Conservation (phyloP, 495 filamentous ascomycete genomes). For the Penicillium parvum region DNA sequence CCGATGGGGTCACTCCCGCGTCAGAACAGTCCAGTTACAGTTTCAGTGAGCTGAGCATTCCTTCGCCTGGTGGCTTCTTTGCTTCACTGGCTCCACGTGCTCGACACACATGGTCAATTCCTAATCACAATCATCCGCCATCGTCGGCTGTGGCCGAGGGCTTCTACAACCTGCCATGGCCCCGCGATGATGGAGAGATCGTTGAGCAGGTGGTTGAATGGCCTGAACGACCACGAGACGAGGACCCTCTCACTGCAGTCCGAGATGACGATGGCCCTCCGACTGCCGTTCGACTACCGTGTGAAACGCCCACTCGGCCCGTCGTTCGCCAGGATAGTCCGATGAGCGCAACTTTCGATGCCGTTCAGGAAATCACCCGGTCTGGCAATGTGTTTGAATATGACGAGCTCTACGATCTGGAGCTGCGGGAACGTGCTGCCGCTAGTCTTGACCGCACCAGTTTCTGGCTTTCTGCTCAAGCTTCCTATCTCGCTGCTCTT, state of each 20-base stretch:
- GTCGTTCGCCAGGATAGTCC: conserved; percentile 24
- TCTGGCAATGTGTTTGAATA: conserved; percentile 53
- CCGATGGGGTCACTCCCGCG: conserved; percentile 43
- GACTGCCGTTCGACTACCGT: conserved; percentile 52
- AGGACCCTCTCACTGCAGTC: conserved; percentile 42
- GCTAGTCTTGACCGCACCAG: conserved; percentile 73
- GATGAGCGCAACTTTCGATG: conserved; percentile 27
- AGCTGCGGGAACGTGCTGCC: conserved; percentile 60
- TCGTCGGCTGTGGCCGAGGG: conserved; percentile 76
- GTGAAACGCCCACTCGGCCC: conserved; percentile 20
- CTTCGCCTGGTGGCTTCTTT: conserved; percentile 89
- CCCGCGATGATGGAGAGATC: conserved; percentile 41
- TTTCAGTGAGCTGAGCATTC: conserved; percentile 72
- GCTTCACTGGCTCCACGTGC: conserved; percentile 67
- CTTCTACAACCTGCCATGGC: conserved; percentile 82
- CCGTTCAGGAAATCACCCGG: conserved; percentile 34
- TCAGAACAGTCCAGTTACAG: conserved; percentile 49
- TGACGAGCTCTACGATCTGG: conserved; percentile 63
- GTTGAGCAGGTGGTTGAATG: conserved; percentile 68
- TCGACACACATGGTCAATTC: conserved; percentile 70
- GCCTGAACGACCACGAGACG: conserved; percentile 39
- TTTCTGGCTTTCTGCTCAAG: conserved; percentile 76
- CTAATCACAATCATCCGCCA: conserved; percentile 48
- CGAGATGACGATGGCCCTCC: conserved; percentile 56
- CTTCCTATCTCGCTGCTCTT: conserved; percentile 70